Base-by-base conservation (phyloP, 208 protist species). In the Trypanosomatidae sp. region DNA sequence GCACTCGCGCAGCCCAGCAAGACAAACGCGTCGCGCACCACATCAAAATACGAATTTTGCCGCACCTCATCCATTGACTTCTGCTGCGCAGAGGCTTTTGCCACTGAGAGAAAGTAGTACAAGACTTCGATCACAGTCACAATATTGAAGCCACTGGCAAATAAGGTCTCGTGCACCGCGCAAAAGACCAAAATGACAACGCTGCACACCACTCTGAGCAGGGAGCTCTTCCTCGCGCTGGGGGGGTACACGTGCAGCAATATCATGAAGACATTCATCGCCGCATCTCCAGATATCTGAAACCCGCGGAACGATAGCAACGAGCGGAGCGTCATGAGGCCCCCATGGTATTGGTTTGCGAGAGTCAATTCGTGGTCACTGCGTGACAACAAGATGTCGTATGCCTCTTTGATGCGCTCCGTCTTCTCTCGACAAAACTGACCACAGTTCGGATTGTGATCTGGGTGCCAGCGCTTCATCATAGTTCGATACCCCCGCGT, bases 381-480 rank as follows among this genome's bases (percentile, higher is more conserved):
- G 17, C 86, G 76, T 41, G 86, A 77, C 8, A 95, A 82, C 15
- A 97, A 74, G 39, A 93, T 81, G 55, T 97, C 85, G 70, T 95
- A 89, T 10, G 92, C 92, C 30, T 90, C 81, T 68, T 94, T 91
- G 25, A 95, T 82, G 30, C 87, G 82, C 53, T 90, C 82, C 70
- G 81, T 87, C 25, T 90, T 77, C 0, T 66, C 60, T 41, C 87
- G 85, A 65, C 92, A 97, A 44, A 66, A 72, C 7, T 92, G 81
- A 0, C 86, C 86, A 60, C 92, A 97, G 28, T 74, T 74, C 1
- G 92, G 92, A 64, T 95, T 95, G 12, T 78, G 73, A 75, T 97
- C 92, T 55, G 92, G 92, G 80, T 97, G 92, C 87, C 86, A 94
- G 44, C 69, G 69, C 68, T 86, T 93, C 67, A 91, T 84, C 70